Conservation (phyloP, 192 early-diverging fungal species). For the Rhizophagus clarus region DNA sequence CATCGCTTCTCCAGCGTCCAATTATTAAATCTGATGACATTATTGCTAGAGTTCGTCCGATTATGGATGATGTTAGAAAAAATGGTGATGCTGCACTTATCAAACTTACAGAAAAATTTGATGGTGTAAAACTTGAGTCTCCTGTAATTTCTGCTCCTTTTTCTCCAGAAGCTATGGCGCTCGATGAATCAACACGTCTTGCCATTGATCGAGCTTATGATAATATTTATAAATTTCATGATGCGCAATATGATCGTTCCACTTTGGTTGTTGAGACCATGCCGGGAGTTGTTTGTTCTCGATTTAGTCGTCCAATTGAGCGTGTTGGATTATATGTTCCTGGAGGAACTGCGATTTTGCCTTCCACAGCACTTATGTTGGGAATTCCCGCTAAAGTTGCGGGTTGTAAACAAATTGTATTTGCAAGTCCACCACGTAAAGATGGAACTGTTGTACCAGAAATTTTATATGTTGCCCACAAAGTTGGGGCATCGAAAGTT, state of each 20-base stretch:
- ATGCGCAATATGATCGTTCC: constrained; percentile 78
- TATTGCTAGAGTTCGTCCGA: constrained; percentile 83
- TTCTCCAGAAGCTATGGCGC: constrained; percentile 52
- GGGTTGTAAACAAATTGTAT: constrained; percentile 91
- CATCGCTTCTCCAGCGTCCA: constrained; percentile 79
- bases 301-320: constrained; percentile 94
- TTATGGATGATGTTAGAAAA: constrained; percentile 81
- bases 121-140: constrained; percentile 72
- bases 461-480: constrained; percentile 97
- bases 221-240: constrained; percentile 93
- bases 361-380: constrained; percentile 94
- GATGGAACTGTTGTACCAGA: constrained; percentile 94
- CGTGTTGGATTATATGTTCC: constrained; percentile 97
- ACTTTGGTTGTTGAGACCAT: constrained; percentile 90
- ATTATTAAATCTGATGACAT: constrained; percentile 93
- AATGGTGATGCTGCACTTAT: constrained; percentile 84
- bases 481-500: constrained; percentile 92
- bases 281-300: constrained; percentile 94
- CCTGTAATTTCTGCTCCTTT: constrained; percentile 88
- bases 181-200: constrained; percentile 62
- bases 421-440: constrained; percentile 91
- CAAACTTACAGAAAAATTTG: constrained; percentile 89
- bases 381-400: constrained; percentile 98
- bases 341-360: constrained; percentile 95
- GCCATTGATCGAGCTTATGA: constrained; percentile 96